Evolutionary conservation across 768 basidiomycete genomes (phyloP).

Genomic region (Dioszegia aurantiaca): DNA sequence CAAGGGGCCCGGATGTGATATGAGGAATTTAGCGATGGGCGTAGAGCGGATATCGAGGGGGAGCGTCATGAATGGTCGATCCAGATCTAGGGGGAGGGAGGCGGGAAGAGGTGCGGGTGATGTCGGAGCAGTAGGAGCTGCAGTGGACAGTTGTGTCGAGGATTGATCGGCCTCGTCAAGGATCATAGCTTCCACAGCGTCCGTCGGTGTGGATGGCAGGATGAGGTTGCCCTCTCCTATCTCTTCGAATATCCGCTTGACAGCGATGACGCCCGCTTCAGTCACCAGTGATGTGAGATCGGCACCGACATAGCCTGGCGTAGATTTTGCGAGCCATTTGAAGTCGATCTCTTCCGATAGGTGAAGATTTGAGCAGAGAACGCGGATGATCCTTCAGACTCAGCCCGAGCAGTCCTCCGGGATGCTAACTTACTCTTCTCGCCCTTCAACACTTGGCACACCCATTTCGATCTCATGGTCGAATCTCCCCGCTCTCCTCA

Average conservation of each 20-base stretch:
- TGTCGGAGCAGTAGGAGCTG: slow-evolving; percentile 8
- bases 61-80: slow-evolving; percentile 52
- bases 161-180: slow-evolving; percentile 42
- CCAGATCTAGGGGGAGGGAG: slow-evolving; percentile 19
- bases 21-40: slow-evolving; percentile 86
- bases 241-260: slow-evolving; percentile 86
- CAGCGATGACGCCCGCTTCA: slow-evolving; percentile 91
- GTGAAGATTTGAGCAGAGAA: slow-evolving; percentile 76
- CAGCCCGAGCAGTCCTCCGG: not conserved
- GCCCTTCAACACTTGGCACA: slow-evolving; percentile 85
- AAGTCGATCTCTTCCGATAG: slow-evolving; percentile 88
- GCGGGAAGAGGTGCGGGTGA: not conserved
- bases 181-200: slow-evolving; percentile 31
- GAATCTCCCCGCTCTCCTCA: slow-evolving; percentile 89
- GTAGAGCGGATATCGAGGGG: slow-evolving; percentile 55
- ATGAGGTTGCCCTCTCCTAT: slow-evolving; percentile 58
- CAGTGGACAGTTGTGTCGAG: not conserved
- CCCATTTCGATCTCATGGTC: slow-evolving; percentile 98
- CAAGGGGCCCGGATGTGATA: slow-evolving; percentile 76
- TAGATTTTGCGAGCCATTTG: slow-evolving; percentile 76
- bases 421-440: slow-evolving; percentile 68
- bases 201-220: slow-evolving; percentile 23
- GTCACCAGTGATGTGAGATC: slow-evolving; percentile 86
- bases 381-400: slow-evolving; percentile 72
- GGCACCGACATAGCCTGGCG: slow-evolving; percentile 95